A percentile compares a stretch with the other conserved stretches of the same genome.
Evolutionary conservation across 169 alveolate genomes (phyloP).

Genomic region (Eimeria zaria): DNA sequence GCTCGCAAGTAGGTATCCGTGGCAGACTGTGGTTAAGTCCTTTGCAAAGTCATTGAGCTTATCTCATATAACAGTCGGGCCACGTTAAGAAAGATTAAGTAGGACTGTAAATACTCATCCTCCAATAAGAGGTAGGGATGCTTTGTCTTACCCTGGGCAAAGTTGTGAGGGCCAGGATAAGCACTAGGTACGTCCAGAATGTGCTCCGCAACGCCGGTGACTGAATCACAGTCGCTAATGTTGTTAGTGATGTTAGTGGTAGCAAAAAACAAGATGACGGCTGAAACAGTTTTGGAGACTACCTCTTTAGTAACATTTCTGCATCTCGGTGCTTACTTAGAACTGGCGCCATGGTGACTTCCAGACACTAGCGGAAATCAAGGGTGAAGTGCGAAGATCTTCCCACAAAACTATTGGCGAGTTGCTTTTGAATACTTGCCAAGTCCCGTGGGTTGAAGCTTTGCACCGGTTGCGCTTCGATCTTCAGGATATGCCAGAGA

Average conservation of each 20-base stretch:
- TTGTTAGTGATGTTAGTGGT: background rate
- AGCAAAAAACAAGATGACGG: background rate
- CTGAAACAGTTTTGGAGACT: background rate
- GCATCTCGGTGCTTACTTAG: background rate
- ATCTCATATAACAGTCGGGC: background rate
- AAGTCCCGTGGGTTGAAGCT: background rate
- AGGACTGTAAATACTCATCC: background rate
- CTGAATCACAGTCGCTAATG: slow-evolving; percentile 35
- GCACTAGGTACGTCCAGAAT: slow-evolving; percentile 86
- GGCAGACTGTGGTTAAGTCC: background rate
- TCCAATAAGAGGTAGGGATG: background rate
- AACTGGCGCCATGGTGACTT: slow-evolving; percentile 48
- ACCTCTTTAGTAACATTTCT: background rate
- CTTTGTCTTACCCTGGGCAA: slow-evolving; percentile 81
- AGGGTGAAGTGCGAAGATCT: background rate
- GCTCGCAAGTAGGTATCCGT: slow-evolving; percentile 3
- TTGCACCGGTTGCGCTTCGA: background rate
- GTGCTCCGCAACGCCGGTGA: slow-evolving; percentile 80
- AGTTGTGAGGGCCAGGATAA: slow-evolving; percentile 91
- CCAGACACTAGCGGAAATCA: background rate
- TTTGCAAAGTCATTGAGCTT: background rate
- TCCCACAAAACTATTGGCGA: background rate
- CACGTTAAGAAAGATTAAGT: background rate
- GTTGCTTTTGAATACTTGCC: background rate
- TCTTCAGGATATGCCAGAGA: background rate